A percentile compares a stretch with the other conserved stretches of the same genome.
Evolutionary conservation across 805 yeast species (phyloP).

Genomic region (Nakazawaea ambrosiae): DNA sequence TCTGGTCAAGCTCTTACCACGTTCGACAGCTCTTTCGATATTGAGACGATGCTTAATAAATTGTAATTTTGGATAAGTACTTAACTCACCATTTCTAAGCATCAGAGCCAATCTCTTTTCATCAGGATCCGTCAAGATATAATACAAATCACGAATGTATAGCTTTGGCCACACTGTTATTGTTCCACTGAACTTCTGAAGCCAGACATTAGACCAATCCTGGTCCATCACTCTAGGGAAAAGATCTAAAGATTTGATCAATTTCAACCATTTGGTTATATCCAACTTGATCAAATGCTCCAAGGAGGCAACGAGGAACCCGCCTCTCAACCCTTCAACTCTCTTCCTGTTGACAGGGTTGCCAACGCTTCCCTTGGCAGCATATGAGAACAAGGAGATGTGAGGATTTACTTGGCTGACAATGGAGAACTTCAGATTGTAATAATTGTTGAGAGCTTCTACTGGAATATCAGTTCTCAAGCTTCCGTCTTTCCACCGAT

Average conservation of each 20-base stretch:
- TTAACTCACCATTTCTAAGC: conserved; percentile 55
- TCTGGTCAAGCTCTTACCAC: conserved; percentile 31
- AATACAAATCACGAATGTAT: conserved; percentile 48
- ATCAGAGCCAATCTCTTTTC: conserved; percentile 47
- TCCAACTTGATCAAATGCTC: conserved; percentile 69
- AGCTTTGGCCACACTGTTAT: conserved; percentile 74
- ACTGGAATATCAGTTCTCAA: conserved; percentile 74
- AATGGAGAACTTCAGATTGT: conserved; percentile 66
- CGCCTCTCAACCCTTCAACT: conserved; percentile 57
- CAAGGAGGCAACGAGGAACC: conserved; percentile 63
- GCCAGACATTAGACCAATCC: conserved; percentile 75
- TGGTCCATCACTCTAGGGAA: conserved; percentile 64
- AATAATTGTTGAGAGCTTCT: conserved; percentile 64
- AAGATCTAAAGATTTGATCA: conserved; percentile 57
- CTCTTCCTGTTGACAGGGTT: conserved; percentile 63
- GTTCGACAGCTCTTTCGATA: conserved; percentile 59
- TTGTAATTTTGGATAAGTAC: conserved; percentile 58
- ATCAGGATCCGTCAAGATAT: conserved; percentile 63
- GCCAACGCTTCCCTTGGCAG: conserved; percentile 77
- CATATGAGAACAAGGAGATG: conserved; percentile 65
- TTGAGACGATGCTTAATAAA: conserved; percentile 58
- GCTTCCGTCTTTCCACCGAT: conserved; percentile 75
- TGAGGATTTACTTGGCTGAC: conserved; percentile 85
- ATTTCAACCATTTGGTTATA: conserved; percentile 68
- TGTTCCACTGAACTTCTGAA: conserved; percentile 69